Evolutionary conservation across 2,329 filamentous ascomycete species (phyloP).

Genomic region (Chaetomiaceae sp.): DNA sequence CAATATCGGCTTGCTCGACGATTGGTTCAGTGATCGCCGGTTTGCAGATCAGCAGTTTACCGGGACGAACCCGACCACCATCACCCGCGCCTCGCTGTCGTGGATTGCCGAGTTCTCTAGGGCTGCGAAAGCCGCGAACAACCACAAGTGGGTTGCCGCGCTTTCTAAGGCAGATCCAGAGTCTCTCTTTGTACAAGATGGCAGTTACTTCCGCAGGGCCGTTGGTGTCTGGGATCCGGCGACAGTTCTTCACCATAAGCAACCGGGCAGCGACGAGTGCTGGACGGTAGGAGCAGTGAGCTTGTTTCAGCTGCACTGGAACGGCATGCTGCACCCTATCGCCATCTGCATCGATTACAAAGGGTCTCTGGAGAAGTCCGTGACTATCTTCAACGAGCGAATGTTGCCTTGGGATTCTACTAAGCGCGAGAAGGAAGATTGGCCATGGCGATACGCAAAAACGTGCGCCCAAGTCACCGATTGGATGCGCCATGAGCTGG

Average conservation of each 20-base stretch:
- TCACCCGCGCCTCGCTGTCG: slow-evolving; percentile 36
- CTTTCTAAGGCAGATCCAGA: slow-evolving; percentile 29
- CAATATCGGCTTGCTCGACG: slow-evolving; percentile 34
- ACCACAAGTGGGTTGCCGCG: slow-evolving; percentile 32
- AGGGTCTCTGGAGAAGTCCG: slow-evolving; percentile 39
- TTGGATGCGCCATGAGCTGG: slow-evolving; percentile 46
- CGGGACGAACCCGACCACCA: slow-evolving; percentile 42
- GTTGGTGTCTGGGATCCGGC: slow-evolving; percentile 29
- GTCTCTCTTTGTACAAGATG: slow-evolving; percentile 41
- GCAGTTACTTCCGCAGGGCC: slow-evolving; percentile 40
- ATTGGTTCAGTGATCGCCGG: slow-evolving; percentile 42
- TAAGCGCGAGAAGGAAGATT: slow-evolving; percentile 39
- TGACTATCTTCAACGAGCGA: slow-evolving; percentile 47
- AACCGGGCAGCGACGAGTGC: slow-evolving; percentile 29
- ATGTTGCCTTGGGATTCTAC: slow-evolving; percentile 31
- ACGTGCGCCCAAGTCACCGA: slow-evolving; percentile 45
- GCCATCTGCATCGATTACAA: slow-evolving; percentile 47
- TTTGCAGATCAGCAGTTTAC: slow-evolving; percentile 44
- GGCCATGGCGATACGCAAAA: slow-evolving; percentile 51
- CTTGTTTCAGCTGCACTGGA: slow-evolving; percentile 40
- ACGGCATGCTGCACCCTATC: slow-evolving; percentile 45
- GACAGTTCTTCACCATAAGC: slow-evolving; percentile 30
- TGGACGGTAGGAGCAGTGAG: slow-evolving; percentile 39
- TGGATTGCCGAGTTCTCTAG: slow-evolving; percentile 35
- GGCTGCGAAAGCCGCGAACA: slow-evolving; percentile 33